Conservation (phyloP, 2,329 filamentous ascomycete genomes). For the Aspergillus texensis region DNA sequence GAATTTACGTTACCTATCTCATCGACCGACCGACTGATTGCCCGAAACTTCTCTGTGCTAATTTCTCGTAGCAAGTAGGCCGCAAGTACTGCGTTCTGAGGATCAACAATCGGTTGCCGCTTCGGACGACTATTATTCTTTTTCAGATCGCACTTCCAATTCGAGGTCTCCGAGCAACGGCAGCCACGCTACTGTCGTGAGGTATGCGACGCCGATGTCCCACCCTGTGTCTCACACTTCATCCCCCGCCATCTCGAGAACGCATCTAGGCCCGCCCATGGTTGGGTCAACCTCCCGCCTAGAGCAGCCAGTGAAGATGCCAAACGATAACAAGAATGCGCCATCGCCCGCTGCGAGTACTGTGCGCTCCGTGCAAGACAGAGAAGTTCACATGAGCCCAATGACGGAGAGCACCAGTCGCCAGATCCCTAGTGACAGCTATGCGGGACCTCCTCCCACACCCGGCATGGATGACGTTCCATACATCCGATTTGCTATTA, state of each 20-base stretch:
- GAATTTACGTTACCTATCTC: neutral
- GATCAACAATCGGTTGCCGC: slow-evolving; percentile 52
- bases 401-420: slow-evolving; percentile 29
- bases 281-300: slow-evolving; percentile 14
- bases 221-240: slow-evolving; percentile 33
- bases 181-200: slow-evolving; percentile 42
- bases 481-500: slow-evolving; percentile 86
- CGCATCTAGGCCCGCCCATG: slow-evolving; percentile 27
- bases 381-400: slow-evolving; percentile 24
- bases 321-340: slow-evolving; percentile 13
- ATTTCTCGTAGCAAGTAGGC: slow-evolving; percentile 42
- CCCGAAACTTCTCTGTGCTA: slow-evolving; percentile 6
- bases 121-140: slow-evolving; percentile 54
- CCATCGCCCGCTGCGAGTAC: slow-evolving; percentile 28
- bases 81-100: slow-evolving; percentile 45
- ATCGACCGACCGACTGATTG: neutral
- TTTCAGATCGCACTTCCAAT: slow-evolving; percentile 46
- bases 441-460: slow-evolving; percentile 55
- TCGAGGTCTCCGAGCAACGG: slow-evolving; percentile 32
- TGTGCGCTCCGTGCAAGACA: slow-evolving; percentile 31
- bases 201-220: slow-evolving; percentile 50
- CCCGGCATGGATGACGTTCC: slow-evolving; percentile 83
- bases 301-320: slow-evolving; percentile 12
- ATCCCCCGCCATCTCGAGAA: slow-evolving; percentile 31
- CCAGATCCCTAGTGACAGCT: slow-evolving; percentile 29